Conservation (phyloP, 2,329 filamentous ascomycete genomes). For the Pseudogymnoascus sp. region DNA sequence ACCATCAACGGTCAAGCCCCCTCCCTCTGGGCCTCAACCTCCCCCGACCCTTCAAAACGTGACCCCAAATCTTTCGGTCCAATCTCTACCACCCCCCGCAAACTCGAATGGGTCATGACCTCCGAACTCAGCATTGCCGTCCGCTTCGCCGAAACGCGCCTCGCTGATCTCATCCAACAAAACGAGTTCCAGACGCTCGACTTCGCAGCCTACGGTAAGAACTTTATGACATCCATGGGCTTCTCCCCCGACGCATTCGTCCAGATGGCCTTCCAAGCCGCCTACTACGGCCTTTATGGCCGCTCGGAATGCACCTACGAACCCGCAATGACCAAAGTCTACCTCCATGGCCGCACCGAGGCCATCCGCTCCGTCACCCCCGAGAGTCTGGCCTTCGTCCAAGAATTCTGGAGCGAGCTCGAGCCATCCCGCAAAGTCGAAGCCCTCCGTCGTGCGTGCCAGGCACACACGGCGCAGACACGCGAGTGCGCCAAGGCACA, state of each 20-base stretch:
- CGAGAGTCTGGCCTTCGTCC: conserved; percentile 80
- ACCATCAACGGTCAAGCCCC: conserved; percentile 93
- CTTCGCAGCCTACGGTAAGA: conserved; percentile 85
- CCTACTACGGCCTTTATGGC: conserved; percentile 94
- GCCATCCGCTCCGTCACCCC: conserved; percentile 79
- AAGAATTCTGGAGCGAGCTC: conserved; percentile 90
- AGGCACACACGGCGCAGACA: conserved; percentile 72
- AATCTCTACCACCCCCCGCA: conserved; percentile 87
- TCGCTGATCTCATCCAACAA: conserved; percentile 91
- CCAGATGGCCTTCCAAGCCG: conserved; percentile 98
- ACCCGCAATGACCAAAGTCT: conserved; percentile 96
- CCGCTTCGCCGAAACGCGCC: conserved; percentile 87
- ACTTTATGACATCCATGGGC: conserved; percentile 94
- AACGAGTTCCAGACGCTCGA: conserved; percentile 93
- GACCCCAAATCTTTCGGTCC: conserved; percentile 88
- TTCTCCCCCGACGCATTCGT: conserved; percentile 97
- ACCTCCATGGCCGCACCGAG: conserved; percentile 87
- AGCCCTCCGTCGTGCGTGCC: conserved; percentile 71
- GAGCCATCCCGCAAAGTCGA: conserved; percentile 77
- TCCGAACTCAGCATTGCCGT: conserved; percentile 86
- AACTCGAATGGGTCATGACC: conserved; percentile 95
- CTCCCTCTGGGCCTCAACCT: conserved; percentile 81
- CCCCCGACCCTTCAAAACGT: conserved; percentile 85
- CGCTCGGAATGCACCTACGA: conserved; percentile 93
- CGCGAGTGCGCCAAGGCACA: conserved; percentile 81